Conservation (phyloP, 78 protist species). For the Monosiga brevicollis region DNA sequence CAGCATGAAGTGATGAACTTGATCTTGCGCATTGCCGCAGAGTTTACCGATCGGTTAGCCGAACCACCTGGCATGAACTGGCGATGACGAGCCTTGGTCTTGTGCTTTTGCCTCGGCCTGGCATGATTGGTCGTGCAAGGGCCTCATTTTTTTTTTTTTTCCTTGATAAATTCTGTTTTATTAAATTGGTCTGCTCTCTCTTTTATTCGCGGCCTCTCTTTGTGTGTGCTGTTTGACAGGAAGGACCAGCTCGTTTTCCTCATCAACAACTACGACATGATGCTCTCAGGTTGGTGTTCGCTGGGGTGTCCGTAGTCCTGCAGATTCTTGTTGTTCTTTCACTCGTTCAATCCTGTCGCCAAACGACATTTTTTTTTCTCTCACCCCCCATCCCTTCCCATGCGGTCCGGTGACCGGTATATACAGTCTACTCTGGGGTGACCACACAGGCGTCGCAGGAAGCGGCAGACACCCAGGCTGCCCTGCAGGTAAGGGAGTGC, state of each 20-base stretch:
- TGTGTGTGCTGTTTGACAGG: not conserved
- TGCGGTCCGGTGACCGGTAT: not conserved
- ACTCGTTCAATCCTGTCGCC: not conserved
- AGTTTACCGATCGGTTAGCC: not conserved
- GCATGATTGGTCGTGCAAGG: no score
- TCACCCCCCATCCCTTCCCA: not conserved
- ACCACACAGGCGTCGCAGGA: not conserved
- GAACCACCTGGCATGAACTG: no score
- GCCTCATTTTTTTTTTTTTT: not conserved
- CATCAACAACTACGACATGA: slow-evolving; percentile 25
- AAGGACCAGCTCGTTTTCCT: slow-evolving; percentile 5
- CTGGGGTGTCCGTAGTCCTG: no score
- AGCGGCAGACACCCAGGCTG: not conserved
- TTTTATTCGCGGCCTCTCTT: no score
- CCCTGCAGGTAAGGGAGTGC: not conserved
- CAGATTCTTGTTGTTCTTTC: no score
- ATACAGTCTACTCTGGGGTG: not conserved
- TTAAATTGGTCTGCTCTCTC: not conserved
- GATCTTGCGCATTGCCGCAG: not conserved
- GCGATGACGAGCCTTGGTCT: no score
- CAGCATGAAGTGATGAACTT: not conserved
- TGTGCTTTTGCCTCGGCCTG: no score
- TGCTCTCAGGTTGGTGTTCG: not conserved
- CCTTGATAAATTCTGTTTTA: not conserved
- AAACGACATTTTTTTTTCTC: not conserved